Evolutionary conservation across 768 basidiomycete genomes (phyloP).

Genomic region (Pleurotus cornucopiae): DNA sequence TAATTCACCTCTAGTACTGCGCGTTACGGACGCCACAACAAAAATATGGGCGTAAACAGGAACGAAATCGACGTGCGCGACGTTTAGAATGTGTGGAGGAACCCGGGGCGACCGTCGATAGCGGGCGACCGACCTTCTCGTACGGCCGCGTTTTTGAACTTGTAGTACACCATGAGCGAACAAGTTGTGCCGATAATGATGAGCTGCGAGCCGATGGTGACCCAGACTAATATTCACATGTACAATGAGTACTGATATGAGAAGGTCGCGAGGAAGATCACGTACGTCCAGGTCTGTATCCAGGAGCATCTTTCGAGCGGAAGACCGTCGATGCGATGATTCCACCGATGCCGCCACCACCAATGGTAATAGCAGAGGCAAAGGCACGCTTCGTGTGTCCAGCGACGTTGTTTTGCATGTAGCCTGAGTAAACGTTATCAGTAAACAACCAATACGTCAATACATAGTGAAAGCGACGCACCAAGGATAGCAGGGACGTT

Average conservation of each 20-base stretch:
- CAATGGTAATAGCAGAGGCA: conserved; percentile 30
- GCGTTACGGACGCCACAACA: no score
- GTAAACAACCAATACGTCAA: conserved; percentile 18
- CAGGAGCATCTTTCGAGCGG: conserved; percentile 30
- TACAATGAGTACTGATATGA: neutral
- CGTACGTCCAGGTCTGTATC: conserved; percentile 11
- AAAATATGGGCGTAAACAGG: no score
- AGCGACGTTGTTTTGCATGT: conserved; percentile 25
- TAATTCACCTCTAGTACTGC: no score
- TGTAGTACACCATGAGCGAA: conserved; percentile 23
- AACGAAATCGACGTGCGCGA: no score
- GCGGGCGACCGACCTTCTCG: conserved; percentile 26
- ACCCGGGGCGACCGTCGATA: conserved; percentile 32
- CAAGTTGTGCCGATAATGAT: conserved; percentile 24
- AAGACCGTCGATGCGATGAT: conserved; percentile 35
- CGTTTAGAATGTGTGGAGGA: conserved; percentile 23
- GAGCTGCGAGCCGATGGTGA: conserved; percentile 31
- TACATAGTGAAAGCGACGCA: conserved; percentile 21
- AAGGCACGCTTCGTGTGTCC: conserved; percentile 36
- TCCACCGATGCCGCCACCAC: conserved; percentile 33
- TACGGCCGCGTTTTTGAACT: conserved; percentile 22
- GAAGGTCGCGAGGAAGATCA: neutral
- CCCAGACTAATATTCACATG: conserved; percentile 27
- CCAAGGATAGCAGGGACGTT: conserved; percentile 32
- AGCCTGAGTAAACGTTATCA: neutral